Percentiles rank a stretch among this genome's conserved stretches.
Evolutionary conservation across 2,329 filamentous ascomycete genomes (phyloP).

Genomic region (Dryadomyces quercivorus): DNA sequence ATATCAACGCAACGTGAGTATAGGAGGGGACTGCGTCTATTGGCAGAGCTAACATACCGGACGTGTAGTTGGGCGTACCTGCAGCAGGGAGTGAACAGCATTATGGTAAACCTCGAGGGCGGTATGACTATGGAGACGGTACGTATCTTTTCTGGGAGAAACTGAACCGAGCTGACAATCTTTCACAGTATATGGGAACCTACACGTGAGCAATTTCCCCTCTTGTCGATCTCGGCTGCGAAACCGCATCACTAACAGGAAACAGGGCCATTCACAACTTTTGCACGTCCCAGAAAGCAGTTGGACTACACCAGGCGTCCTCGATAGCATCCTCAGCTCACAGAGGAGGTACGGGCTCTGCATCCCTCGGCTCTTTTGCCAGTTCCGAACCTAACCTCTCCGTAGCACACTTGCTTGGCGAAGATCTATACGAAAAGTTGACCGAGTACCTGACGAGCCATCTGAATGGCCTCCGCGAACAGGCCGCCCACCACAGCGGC

Average conservation of each 20-base stretch:
- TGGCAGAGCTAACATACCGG: background rate
- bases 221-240: background rate
- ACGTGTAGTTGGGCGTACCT: constrained; percentile 71
- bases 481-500: constrained; percentile 71
- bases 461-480: constrained; percentile 54
- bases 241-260: constrained; percentile 21
- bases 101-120: constrained; percentile 85
- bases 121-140: constrained; percentile 89
- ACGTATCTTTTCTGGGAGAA: constrained; percentile 17
- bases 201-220: constrained; percentile 55
- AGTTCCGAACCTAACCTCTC: background rate
- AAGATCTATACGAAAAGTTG: constrained; percentile 89
- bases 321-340: constrained; percentile 38
- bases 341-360: constrained; percentile 51
- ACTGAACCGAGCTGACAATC: background rate
- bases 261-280: constrained; percentile 89
- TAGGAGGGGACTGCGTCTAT: background rate
- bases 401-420: constrained; percentile 80
- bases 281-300: constrained; percentile 93
- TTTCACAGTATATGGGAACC: constrained; percentile 73
- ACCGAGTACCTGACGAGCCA: constrained; percentile 75
- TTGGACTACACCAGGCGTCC: constrained; percentile 39
- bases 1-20: constrained; percentile 14
- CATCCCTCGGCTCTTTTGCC: background rate
- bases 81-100: constrained; percentile 74